Evolutionary conservation across 106 monocot genomes (phyloP).

Genomic region (Dactylorhiza incarnata): DNA sequence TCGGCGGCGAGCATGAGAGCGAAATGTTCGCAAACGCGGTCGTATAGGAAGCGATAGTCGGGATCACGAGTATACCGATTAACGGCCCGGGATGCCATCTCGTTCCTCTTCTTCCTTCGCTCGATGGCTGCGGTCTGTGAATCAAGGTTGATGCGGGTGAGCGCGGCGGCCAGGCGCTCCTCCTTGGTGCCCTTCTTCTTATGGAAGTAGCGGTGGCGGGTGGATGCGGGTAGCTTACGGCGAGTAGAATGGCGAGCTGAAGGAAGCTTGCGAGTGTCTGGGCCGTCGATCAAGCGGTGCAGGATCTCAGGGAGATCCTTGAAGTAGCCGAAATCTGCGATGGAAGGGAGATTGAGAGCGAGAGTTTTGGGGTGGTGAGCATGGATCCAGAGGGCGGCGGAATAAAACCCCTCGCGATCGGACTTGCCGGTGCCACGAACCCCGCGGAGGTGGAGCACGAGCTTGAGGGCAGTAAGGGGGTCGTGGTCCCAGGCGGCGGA

Average conservation of each 20-base stretch:
- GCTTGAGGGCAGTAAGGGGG: constrained; percentile 33
- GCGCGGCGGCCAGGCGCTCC: constrained; percentile 17
- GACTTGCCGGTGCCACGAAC: constrained; percentile 35
- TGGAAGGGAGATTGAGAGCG: constrained; percentile 18
- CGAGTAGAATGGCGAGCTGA: background rate
- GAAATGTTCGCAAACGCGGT: constrained; percentile 37
- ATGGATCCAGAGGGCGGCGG: constrained; percentile 41
- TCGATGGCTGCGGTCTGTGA: constrained; percentile 10
- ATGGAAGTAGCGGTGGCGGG: background rate
- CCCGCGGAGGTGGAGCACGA: constrained; percentile 34
- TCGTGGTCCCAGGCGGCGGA: constrained; percentile 27
- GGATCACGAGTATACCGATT: constrained; percentile 27
- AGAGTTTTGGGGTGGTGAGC: constrained; percentile 41
- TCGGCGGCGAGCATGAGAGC: constrained; percentile 33
- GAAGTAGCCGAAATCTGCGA: constrained; percentile 39
- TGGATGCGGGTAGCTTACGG: too few species aligned
- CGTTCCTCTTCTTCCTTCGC: constrained; percentile 24
- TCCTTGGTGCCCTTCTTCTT: constrained; percentile 3
- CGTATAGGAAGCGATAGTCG: constrained; percentile 39
- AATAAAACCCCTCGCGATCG: constrained; percentile 37
- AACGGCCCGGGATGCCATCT: constrained; percentile 27
- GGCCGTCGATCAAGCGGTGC: constrained; percentile 23
- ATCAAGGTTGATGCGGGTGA: constrained; percentile 12
- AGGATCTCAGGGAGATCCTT: constrained; percentile 50
- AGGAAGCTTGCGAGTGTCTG: background rate